phyloP scores from a whole-genome alignment of 805 yeast species.

The Tetrapisispora arboricola region DNA sequence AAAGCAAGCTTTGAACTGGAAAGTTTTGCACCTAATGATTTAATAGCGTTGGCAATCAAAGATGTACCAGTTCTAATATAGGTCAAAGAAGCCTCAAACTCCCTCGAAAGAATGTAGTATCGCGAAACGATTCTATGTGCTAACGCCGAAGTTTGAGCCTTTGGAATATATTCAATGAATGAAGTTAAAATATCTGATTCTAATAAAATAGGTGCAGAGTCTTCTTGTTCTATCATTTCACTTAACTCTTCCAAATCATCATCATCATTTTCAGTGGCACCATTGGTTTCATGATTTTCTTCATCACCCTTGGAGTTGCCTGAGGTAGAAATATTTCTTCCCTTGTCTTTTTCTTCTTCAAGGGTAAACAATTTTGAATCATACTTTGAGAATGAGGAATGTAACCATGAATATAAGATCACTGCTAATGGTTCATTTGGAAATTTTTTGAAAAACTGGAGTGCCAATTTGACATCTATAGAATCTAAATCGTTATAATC shows the following conservation, averaged over 20 bases:
- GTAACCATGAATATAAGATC: slow-evolving; percentile 49
- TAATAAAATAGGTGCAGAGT: slow-evolving; percentile 10
- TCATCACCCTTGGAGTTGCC: slow-evolving; percentile 4
- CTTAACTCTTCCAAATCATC: slow-evolving; percentile 17
- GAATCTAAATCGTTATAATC: slow-evolving; percentile 45
- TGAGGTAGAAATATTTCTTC: too few species aligned
- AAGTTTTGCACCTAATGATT: slow-evolving; percentile 39
- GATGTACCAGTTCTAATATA: slow-evolving; percentile 52
- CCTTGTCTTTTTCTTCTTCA: background rate
- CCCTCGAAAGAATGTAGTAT: slow-evolving; percentile 49
- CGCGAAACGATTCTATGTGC: slow-evolving; percentile 57
- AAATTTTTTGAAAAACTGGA: slow-evolving; percentile 47
- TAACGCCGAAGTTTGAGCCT: slow-evolving; percentile 39
- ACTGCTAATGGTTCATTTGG: slow-evolving; percentile 52
- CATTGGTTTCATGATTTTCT: slow-evolving; percentile 9
- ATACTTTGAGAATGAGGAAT: slow-evolving; percentile 62
- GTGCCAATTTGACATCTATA: slow-evolving; percentile 37
- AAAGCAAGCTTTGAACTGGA: slow-evolving; percentile 47
- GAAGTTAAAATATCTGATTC: slow-evolving; percentile 41
- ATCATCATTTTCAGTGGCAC: slow-evolving; percentile 6
- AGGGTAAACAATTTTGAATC: slow-evolving; percentile 23
- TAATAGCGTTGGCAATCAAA: slow-evolving; percentile 38
- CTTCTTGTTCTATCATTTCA: slow-evolving; percentile 19
- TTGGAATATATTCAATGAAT: slow-evolving; percentile 42
- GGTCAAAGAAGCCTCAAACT: slow-evolving; percentile 53